These are phyloP conservation scores for Agrocybe pediades DNA, from an alignment of 768 basidiomycete genomes.

Conservation along the genomic window DNA sequence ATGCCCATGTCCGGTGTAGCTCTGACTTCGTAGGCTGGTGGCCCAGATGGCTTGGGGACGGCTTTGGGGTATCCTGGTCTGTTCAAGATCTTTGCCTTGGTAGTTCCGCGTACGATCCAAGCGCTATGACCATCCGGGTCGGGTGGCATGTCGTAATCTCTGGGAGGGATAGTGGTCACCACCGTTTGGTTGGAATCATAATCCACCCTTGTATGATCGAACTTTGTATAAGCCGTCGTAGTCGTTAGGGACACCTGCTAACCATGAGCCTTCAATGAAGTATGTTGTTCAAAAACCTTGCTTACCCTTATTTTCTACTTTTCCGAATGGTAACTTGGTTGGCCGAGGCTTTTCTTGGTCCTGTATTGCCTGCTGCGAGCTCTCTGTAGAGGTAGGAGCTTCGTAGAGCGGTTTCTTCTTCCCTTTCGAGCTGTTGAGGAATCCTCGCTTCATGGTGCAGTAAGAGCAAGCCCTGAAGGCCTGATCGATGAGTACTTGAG, in stretches of 20 bases:
- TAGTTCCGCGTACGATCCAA: slow-evolving; percentile 8
- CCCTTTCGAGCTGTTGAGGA: background rate
- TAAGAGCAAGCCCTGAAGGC: too few species aligned
- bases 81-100: background rate
- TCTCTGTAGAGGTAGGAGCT: too few species aligned
- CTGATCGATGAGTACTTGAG: too few species aligned
- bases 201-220: background rate
- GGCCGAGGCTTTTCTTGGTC: background rate
- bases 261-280: background rate
- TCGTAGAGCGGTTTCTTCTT: background rate
- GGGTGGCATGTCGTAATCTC: background rate
- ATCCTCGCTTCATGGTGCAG: background rate
- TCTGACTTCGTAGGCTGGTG: background rate
- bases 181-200: background rate
- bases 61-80: background rate
- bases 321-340: background rate
- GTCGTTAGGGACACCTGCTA: background rate
- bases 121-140: slow-evolving; percentile 9
- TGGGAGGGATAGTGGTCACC: background rate
- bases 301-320: background rate
- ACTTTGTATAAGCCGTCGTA: background rate
- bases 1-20: slow-evolving; percentile 3
- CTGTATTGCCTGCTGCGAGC: background rate
- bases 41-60: background rate
- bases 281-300: background rate